Conservation (phyloP, 441 rosid genomes). For the Jatropha podagrica region DNA sequence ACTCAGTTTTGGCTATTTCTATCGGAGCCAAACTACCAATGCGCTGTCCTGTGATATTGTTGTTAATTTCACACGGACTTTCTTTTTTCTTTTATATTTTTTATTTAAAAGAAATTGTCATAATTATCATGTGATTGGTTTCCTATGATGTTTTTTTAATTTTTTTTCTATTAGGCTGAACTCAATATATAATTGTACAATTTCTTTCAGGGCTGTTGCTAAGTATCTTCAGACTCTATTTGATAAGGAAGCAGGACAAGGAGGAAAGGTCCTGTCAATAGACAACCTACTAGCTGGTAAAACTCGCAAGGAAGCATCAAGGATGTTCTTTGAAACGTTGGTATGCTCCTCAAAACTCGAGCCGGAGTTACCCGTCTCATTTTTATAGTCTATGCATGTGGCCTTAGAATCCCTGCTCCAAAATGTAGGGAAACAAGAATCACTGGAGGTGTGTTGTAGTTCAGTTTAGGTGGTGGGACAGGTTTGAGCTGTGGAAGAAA, state of each 20-base stretch:
- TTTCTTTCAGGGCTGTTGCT: slow-evolving; percentile 78
- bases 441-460: too few relatives aligned
- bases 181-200: not conserved
- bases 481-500: not conserved
- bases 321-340: slow-evolving; percentile 98
- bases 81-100: not conserved
- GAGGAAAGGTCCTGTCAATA: slow-evolving; percentile 53
- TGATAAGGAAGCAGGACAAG: slow-evolving; percentile 64
- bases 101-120: too few relatives aligned
- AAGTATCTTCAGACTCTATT: slow-evolving; percentile 80
- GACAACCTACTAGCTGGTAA: slow-evolving; percentile 80
- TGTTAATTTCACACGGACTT: not conserved
- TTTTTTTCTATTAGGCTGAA: not conserved
- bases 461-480: not conserved
- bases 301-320: slow-evolving; percentile 98
- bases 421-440: not conserved
- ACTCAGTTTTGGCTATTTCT: too few relatives aligned
- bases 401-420: not conserved
- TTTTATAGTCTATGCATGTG: not conserved
- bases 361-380: not conserved
- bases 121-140: not conserved
- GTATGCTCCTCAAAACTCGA: slow-evolving; percentile 41
- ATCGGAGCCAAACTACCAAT: not conserved
- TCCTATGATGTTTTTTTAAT: not conserved
- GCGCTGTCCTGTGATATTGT: not conserved